A percentile compares a stretch with the other conserved stretches of the same genome.
Conservation (phyloP, 768 basidiomycete genomes). For the Scleroderma bovista region DNA sequence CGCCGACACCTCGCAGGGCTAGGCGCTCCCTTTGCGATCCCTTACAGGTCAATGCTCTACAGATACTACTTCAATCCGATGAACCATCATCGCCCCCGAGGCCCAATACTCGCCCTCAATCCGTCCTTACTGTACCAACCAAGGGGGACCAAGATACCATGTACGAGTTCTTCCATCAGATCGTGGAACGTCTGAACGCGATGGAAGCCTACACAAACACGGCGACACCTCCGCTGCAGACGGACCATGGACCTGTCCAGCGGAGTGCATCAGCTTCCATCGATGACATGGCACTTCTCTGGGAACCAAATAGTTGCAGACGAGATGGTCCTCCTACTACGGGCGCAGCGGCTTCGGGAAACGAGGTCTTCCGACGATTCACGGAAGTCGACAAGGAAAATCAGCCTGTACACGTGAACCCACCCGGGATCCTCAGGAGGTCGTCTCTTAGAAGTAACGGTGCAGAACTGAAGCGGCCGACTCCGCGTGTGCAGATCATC, state of each 20-base stretch:
- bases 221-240: slow-evolving; percentile 13
- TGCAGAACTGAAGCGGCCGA: slow-evolving; percentile 9
- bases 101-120: too few species aligned
- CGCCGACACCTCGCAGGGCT: slow-evolving; percentile 61
- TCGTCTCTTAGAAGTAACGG: slow-evolving; percentile 39
- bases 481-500: slow-evolving; percentile 46
- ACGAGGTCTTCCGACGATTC: slow-evolving; percentile 8
- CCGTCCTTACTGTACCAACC: slow-evolving; percentile 23
- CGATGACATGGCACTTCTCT: too few species aligned
- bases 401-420: slow-evolving; percentile 2
- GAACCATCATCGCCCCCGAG: slow-evolving; percentile 15
- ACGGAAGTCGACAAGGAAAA: slow-evolving; percentile 60
- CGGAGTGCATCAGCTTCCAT: too few species aligned
- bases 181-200: slow-evolving; percentile 71
- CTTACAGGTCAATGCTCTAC: slow-evolving; percentile 12
- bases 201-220: slow-evolving; percentile 52
- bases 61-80: slow-evolving; percentile 20
- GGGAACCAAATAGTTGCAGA: too few species aligned
- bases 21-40: slow-evolving; percentile 23
- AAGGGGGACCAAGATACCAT: slow-evolving; percentile 68
- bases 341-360: slow-evolving; percentile 8
- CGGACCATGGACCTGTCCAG: too few species aligned
- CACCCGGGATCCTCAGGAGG: slow-evolving; percentile 31
- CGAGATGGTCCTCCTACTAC: slow-evolving; percentile 7
- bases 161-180: slow-evolving; percentile 81